Percentiles rank a stretch among this genome's conserved stretches.
Evolutionary conservation across 2,329 filamentous ascomycete species (phyloP).

Genomic region (Ophidiomyces ophidiicola): DNA sequence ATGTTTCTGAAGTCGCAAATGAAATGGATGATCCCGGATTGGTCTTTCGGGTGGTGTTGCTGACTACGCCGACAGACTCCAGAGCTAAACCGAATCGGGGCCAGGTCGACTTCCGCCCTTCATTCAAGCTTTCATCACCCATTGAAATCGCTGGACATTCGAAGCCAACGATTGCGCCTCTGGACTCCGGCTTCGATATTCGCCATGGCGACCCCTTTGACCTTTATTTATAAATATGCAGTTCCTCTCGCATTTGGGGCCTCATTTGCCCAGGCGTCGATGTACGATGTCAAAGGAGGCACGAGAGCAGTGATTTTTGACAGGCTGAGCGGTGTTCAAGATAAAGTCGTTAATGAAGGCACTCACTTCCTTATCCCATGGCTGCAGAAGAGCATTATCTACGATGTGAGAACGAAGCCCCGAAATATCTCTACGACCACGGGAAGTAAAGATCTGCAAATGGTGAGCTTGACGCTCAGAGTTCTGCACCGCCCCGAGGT

Average conservation of each 20-base stretch:
- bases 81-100: constrained; percentile 29
- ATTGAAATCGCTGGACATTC: constrained; percentile 22
- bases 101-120: constrained; percentile 17
- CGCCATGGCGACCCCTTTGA: constrained; percentile 38
- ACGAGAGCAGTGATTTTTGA: constrained; percentile 97
- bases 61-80: constrained; percentile 14
- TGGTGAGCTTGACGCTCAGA: constrained; percentile 95
- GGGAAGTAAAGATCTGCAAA: constrained; percentile 97
- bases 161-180: constrained; percentile 13
- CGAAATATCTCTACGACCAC: constrained; percentile 96
- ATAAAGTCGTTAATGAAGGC: constrained; percentile 83
- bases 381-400: constrained; percentile 88
- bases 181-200: too few species aligned
- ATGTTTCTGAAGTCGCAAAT: constrained; percentile 7
- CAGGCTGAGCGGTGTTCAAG: constrained; percentile 80
- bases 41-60: constrained; percentile 1
- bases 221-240: constrained; percentile 38
- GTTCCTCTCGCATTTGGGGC: constrained; percentile 60
- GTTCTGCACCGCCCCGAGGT: constrained; percentile 93
- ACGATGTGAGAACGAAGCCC: constrained; percentile 94
- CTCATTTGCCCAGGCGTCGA: constrained; percentile 59
- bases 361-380: constrained; percentile 94
- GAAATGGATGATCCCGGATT: constrained; percentile 17
- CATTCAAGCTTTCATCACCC: constrained; percentile 12
- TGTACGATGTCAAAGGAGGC: constrained; percentile 96